A percentile compares a stretch with the other conserved stretches of the same genome.
Conservation (phyloP, 1,284 basidiomycete genomes). For the Ganoderma lingzhi region DNA sequence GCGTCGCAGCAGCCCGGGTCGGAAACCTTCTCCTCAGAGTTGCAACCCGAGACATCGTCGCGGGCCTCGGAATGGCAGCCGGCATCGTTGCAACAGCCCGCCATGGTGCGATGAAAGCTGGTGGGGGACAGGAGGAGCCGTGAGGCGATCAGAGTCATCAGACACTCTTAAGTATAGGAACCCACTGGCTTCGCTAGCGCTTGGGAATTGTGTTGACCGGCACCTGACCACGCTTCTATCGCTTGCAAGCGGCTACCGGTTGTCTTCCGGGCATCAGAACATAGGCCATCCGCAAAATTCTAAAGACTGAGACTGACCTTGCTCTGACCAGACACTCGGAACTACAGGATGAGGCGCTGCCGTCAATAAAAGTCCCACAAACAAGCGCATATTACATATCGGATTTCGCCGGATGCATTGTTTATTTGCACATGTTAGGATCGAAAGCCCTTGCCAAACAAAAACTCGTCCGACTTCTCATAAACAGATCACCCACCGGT, state of each 20-base stretch:
- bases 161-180: not conserved
- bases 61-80: constrained; percentile 12
- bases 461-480: not conserved
- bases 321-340: too few species aligned
- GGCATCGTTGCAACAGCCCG: constrained; percentile 25
- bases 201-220: not conserved
- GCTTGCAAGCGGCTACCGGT: not conserved
- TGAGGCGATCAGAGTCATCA: not conserved
- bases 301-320: not conserved
- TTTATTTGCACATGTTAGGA: constrained; percentile 38
- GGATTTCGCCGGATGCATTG: not conserved
- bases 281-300: not conserved
- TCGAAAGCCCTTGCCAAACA: constrained; percentile 34
- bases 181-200: not conserved
- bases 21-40: not conserved
- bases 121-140: not conserved
- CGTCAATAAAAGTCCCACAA: not conserved
- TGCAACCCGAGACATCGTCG: too few species aligned
- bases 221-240: not conserved
- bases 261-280: not conserved
- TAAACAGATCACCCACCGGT: not conserved
- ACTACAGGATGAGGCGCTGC: not conserved
- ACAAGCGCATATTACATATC: not conserved
- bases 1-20: constrained; percentile 27
- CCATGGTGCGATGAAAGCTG: constrained; percentile 17